Evolutionary conservation across 176 grass and related monocot genomes (phyloP).

Genomic region (Rhynchospora breviuscula): DNA sequence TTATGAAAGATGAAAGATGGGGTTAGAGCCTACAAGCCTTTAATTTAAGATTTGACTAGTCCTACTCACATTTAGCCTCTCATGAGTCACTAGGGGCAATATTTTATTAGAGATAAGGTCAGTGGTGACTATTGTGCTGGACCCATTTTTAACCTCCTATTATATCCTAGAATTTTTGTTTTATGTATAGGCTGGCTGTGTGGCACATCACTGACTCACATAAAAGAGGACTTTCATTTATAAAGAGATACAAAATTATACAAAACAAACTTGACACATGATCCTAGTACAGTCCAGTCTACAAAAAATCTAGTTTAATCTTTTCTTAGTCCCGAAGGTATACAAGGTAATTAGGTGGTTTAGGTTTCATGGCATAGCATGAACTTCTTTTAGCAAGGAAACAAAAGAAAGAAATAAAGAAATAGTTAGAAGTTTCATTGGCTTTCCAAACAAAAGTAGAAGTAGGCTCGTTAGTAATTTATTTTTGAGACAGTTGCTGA

Average conservation of each 20-base stretch:
- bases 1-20: background rate
- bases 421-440: background rate
- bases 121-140: constrained; percentile 13
- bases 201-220: background rate
- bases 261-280: background rate
- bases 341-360: constrained; percentile 2
- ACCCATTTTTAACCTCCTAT: constrained; percentile 18
- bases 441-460: too few relatives aligned
- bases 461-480: too few relatives aligned
- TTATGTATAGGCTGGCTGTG: background rate
- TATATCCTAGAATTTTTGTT: background rate
- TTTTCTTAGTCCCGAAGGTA: constrained; percentile 24
- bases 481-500: background rate
- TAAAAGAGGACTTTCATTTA: background rate
- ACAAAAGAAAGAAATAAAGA: background rate
- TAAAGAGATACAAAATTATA: background rate
- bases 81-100: constrained; percentile 26
- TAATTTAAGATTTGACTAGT: constrained; percentile 20
- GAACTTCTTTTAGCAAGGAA: background rate
- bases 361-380: background rate
- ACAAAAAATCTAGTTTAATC: background rate
- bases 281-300: background rate
- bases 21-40: background rate
- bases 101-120: background rate
- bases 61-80: constrained; percentile 12